These are phyloP conservation scores for Coffea humblotiana DNA, from an alignment of 305 asterid genomes.

Conservation along the genomic window DNA sequence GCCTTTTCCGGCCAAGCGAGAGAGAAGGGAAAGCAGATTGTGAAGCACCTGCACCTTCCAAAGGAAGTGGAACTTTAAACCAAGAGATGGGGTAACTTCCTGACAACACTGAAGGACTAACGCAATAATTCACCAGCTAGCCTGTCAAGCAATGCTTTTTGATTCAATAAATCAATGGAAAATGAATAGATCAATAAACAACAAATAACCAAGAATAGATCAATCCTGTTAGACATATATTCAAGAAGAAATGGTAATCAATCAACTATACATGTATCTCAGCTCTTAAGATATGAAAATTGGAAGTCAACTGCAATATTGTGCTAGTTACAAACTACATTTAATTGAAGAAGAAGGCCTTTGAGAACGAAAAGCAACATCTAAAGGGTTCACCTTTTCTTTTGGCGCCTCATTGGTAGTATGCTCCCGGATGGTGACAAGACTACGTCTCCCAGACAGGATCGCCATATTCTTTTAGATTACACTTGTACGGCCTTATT, in stretches of 20 bases:
- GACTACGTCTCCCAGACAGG: background rate
- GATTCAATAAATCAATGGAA: too few species aligned
- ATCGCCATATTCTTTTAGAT: background rate
- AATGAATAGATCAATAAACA: too few species aligned
- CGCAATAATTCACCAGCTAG: background rate
- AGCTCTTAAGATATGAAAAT: background rate
- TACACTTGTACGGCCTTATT: background rate
- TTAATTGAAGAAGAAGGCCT: too few species aligned
- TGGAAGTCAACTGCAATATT: too few species aligned
- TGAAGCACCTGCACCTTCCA: background rate
- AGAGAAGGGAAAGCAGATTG: background rate
- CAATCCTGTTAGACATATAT: too few species aligned
- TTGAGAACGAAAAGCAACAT: too few species aligned
- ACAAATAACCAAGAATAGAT: too few species aligned
- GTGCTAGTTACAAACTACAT: too few species aligned
- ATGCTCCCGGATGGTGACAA: background rate
- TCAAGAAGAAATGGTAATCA: background rate
- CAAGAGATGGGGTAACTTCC: background rate
- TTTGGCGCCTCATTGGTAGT: background rate
- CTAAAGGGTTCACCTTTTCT: background rate
- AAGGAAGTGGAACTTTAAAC: background rate
- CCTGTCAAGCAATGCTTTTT: background rate
- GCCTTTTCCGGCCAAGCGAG: conserved; percentile 11
- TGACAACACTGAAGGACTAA: background rate
- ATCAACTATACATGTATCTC: background rate